Conservation (phyloP, 257 asterid genomes). For the Cordia subcordata region DNA sequence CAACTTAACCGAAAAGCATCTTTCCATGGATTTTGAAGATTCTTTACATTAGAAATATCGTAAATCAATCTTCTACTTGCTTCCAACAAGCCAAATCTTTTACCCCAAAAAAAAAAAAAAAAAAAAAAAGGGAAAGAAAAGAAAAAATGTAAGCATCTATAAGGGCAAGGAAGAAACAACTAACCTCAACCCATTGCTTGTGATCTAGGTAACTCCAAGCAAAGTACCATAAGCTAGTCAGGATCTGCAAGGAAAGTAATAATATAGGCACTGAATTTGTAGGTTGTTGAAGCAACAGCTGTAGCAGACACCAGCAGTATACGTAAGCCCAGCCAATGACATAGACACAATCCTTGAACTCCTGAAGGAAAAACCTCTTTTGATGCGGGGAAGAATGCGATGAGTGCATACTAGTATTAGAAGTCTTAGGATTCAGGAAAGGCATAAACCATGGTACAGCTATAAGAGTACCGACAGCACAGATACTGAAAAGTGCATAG, state of each 20-base stretch:
- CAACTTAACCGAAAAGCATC: no score
- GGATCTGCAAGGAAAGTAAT: slow-evolving; percentile 54
- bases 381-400: neutral
- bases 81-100: no score
- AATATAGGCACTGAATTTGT: slow-evolving; percentile 57
- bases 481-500: slow-evolving; percentile 50
- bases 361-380: slow-evolving; percentile 16
- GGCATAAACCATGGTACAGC: slow-evolving; percentile 72
- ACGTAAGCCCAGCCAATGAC: slow-evolving; percentile 55
- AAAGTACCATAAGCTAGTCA: slow-evolving; percentile 41
- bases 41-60: no score
- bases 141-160: no score
- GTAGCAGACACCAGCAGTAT: slow-evolving; percentile 79
- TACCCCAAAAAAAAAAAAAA: no score
- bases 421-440: slow-evolving; percentile 17
- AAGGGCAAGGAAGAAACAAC: slow-evolving; percentile 17
- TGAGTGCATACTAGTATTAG: neutral
- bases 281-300: slow-evolving; percentile 81
- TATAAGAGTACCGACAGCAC: slow-evolving; percentile 37
- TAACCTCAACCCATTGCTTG: slow-evolving; percentile 80
- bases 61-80: no score
- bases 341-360: slow-evolving; percentile 40
- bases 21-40: no score
- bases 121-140: no score
- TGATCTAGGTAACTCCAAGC: slow-evolving; percentile 28